These are phyloP conservation scores for Leccinum boreale DNA, from an alignment of 768 basidiomycete genomes.

Conservation along the genomic window DNA sequence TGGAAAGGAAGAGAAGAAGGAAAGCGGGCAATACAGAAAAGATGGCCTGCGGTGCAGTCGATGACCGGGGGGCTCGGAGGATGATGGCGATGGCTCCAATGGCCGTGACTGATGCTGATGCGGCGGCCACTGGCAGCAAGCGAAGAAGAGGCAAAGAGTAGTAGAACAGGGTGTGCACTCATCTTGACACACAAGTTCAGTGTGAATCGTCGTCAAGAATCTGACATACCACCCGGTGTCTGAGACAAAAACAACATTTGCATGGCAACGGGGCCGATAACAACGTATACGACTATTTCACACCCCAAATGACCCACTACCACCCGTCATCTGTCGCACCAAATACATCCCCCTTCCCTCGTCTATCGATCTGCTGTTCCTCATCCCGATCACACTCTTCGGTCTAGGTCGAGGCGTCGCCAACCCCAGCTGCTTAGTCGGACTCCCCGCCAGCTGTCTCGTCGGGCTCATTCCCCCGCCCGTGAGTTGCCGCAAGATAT, in stretches of 20 bases:
- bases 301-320: constrained; percentile 25
- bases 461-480: constrained; percentile 67
- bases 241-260: constrained; percentile 1
- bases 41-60: neutral
- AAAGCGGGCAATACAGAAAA: neutral
- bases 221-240: neutral
- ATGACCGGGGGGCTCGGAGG: constrained; percentile 1
- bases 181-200: neutral
- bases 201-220: neutral
- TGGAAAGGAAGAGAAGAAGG: constrained; percentile 12
- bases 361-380: constrained; percentile 58
- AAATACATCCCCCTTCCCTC: constrained; percentile 71
- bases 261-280: constrained; percentile 19
- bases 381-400: constrained; percentile 74
- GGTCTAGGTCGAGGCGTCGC: constrained; percentile 54
- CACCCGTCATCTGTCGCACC: constrained; percentile 76
- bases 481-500: constrained; percentile 54
- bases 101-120: constrained; percentile 5
- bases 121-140: constrained; percentile 3
- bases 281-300: constrained; percentile 12
- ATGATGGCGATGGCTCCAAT: neutral
- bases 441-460: constrained; percentile 60
- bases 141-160: neutral
- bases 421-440: constrained; percentile 64
- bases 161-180: neutral